Conservation (phyloP, 768 basidiomycete genomes). For the Lentinula sp. region DNA sequence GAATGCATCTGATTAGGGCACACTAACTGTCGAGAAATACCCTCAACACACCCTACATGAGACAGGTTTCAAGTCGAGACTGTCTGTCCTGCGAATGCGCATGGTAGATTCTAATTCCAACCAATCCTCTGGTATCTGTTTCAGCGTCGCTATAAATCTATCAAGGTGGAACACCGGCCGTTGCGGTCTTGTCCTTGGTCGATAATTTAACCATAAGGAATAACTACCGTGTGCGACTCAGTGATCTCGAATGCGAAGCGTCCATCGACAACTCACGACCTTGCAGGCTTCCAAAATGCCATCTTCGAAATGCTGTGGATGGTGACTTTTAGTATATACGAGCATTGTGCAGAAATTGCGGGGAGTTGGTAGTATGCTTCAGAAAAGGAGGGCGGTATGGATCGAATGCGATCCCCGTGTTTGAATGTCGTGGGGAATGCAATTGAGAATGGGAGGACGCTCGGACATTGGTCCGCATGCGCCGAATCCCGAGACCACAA, state of each 20-base stretch:
- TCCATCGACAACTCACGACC: conserved; percentile 23
- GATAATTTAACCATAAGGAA: conserved; percentile 33
- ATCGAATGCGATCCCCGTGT: conserved; percentile 20
- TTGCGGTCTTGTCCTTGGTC: conserved; percentile 42
- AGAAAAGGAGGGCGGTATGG: conserved; percentile 34
- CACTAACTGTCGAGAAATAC: conserved; percentile 12
- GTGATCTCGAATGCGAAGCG: background rate
- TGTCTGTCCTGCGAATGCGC: conserved; percentile 21
- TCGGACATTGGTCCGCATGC: conserved; percentile 24
- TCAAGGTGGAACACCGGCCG: conserved; percentile 35
- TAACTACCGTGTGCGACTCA: conserved; percentile 26
- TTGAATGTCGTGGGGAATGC: conserved; percentile 27
- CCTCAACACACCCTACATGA: conserved; percentile 46
- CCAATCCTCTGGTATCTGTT: conserved; percentile 56
- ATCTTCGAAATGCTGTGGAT: conserved; percentile 19
- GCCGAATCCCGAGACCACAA: conserved; percentile 24
- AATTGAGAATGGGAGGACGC: conserved; percentile 29
- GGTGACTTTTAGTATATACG: conserved; percentile 27
- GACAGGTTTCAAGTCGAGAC: conserved; percentile 27
- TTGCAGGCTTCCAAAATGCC: conserved; percentile 26
- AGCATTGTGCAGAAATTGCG: conserved; percentile 21
- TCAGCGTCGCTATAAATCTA: conserved; percentile 43
- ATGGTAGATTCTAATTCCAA: conserved; percentile 37
- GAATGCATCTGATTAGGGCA: background rate
- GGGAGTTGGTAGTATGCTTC: conserved; percentile 25